Evolutionary conservation across 306 rosid species (phyloP).

Genomic region (Adenanthera pavonina): DNA sequence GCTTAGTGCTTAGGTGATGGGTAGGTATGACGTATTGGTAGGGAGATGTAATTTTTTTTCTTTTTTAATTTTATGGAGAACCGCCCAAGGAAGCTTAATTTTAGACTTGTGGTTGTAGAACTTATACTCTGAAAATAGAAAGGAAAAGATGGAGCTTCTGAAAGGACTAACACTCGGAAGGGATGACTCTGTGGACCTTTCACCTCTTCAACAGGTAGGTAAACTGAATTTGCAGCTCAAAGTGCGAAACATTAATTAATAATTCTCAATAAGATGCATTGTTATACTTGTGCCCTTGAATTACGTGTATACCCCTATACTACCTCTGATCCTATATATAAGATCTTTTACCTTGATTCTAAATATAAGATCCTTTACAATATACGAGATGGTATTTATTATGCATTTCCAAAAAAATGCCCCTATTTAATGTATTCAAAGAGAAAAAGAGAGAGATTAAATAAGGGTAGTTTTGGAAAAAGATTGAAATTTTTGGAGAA

Average conservation of each 20-base stretch:
- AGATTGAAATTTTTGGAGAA: too few species aligned
- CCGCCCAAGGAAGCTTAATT: neutral
- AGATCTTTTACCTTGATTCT: too few species aligned
- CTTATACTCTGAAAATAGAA: constrained; percentile 72
- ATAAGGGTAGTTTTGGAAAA: too few species aligned
- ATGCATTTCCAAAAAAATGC: too few species aligned
- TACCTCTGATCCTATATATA: too few species aligned
- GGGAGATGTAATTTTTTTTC: neutral
- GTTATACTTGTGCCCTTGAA: neutral
- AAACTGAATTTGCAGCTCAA: neutral
- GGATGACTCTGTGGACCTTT: constrained; percentile 51
- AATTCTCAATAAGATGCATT: neutral
- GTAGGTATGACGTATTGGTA: neutral
- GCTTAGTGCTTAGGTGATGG: constrained; percentile 7
- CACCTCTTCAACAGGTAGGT: constrained; percentile 70
- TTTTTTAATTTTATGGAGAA: neutral
- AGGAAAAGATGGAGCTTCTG: constrained; percentile 80
- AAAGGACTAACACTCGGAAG: constrained; percentile 64
- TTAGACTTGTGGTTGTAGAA: constrained; percentile 52
- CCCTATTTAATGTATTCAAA: too few species aligned
- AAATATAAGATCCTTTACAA: too few species aligned
- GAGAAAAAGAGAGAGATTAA: too few species aligned
- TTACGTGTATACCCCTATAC: neutral
- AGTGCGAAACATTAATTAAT: neutral
- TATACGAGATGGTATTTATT: too few species aligned